These are phyloP conservation scores for Lecanoromycetidae sp. DNA, from an alignment of 2,329 filamentous ascomycete species.

Conservation along the genomic window DNA sequence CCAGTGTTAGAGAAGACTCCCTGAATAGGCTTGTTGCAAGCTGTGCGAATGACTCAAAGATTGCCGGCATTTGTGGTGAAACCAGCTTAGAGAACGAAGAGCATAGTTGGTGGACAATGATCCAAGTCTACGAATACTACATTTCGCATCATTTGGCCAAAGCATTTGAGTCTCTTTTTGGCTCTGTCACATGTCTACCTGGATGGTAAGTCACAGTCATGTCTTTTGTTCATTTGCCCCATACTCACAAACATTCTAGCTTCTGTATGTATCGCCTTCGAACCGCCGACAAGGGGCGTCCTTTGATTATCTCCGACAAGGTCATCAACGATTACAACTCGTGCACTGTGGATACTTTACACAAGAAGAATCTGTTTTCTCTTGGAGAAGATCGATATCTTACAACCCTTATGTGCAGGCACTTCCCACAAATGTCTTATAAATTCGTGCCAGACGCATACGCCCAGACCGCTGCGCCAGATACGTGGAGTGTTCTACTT, in stretches of 20 bases:
- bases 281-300: conserved; percentile 86
- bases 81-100: conserved; percentile 94
- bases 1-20: conserved; percentile 80
- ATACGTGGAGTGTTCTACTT: conserved; percentile 83
- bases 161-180: conserved; percentile 94
- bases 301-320: conserved; percentile 81
- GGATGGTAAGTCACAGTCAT: conserved; percentile 66
- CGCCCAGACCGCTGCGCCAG: conserved; percentile 84
- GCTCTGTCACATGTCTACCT: conserved; percentile 94
- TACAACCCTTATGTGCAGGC: conserved; percentile 94
- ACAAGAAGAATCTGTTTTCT: conserved; percentile 90
- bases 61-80: conserved; percentile 94
- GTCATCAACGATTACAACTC: conserved; percentile 82
- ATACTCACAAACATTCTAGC: conserved; percentile 44
- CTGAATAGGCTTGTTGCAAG: conserved; percentile 84
- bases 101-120: conserved; percentile 97
- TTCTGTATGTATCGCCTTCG: conserved; percentile 98
- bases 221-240: background rate
- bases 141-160: conserved; percentile 96
- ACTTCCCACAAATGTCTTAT: conserved; percentile 90
- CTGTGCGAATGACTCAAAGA: conserved; percentile 87
- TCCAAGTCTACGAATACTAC: conserved; percentile 99
- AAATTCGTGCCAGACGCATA: conserved; percentile 93
- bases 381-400: conserved; percentile 91
- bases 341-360: conserved; percentile 81